phyloP scores from a whole-genome alignment of 345 rosid species.

The Adansonia digitata region DNA sequence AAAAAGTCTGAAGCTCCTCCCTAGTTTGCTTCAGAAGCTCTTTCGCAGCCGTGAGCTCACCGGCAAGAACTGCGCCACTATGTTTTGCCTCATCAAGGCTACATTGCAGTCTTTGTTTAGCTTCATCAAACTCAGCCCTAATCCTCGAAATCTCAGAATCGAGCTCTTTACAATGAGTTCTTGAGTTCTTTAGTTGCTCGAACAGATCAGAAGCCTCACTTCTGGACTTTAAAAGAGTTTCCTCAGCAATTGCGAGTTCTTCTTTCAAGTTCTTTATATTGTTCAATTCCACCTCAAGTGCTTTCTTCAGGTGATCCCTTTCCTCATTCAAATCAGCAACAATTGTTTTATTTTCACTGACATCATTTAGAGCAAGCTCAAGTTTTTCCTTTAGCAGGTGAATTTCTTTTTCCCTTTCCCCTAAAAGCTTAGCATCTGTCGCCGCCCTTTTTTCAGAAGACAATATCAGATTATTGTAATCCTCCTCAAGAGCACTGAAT shows the following conservation, averaged over 20 bases:
- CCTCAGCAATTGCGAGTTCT: conserved; percentile 46
- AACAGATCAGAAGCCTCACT: conserved; percentile 53
- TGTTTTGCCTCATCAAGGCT: conserved; percentile 46
- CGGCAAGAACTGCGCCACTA: conserved; percentile 35
- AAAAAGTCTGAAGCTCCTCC: conserved; percentile 41
- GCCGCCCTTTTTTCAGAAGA: conserved; percentile 55
- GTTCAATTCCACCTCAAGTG: conserved; percentile 44
- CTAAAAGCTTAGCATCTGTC: conserved; percentile 43
- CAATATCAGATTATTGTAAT: conserved; percentile 49
- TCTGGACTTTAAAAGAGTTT: conserved; percentile 44
- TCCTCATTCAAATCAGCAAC: conserved; percentile 49
- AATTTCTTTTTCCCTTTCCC: conserved; percentile 47
- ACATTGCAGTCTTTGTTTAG: conserved; percentile 32
- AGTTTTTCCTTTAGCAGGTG: conserved; percentile 48
- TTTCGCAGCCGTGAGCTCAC: conserved; percentile 45
- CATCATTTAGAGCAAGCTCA: conserved; percentile 33
- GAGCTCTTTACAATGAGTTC: conserved; percentile 39
- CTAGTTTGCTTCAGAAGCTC: conserved; percentile 48
- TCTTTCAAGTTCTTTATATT: conserved; percentile 42
- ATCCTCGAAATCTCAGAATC: conserved; percentile 55
- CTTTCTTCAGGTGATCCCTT: conserved; percentile 48
- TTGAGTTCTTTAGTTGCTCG: conserved; percentile 48
- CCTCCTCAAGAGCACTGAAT: conserved; percentile 37
- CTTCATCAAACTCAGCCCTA: conserved; percentile 46
- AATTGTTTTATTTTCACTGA: conserved; percentile 29